Evolutionary conservation across 495 filamentous ascomycete species (phyloP), one percentile per base, ranked within the genome.

Genomic region (Talaromyces proteolyticus): DNA sequence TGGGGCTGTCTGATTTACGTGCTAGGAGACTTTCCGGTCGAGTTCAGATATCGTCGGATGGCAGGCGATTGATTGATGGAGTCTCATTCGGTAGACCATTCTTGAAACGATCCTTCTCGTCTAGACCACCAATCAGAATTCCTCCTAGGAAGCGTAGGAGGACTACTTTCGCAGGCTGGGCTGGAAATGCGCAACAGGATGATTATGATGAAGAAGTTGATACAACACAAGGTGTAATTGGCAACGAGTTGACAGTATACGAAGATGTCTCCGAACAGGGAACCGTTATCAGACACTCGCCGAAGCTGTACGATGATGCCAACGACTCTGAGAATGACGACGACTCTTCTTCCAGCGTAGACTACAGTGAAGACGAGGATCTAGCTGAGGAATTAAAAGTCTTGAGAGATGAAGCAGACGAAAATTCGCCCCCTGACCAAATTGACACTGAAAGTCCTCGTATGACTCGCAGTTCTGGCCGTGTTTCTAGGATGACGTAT

Each of bases 21-120:
- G 77, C 81, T 20, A 77, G 93, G 47, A 83, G 80, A 44, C 63
- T 95, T 12, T 86, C 82, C 22, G 93, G 93, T 21, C 80, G 93
- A 36, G 73, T 86, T 55, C 93, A 96, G 61, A 96, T 96, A 21
- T 82, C 88, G 0, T 51, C 69, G 6, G 84, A 87, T 54, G 93
- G 93, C 19, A 85, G 77, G 59, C 92, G 91, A 63, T 74, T 98
- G 12, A 78, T 94, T 10, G 93, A 98, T 60, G 93, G 93, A 18
- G 77, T 96, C 17, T 76, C 93, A 1, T 97, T 95, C 61, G 93
- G 93, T 6, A 77, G 86, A 40, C 84, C 85, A 5, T 85, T 76
- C 24, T 65, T 89, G 23, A 79, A 77, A 59, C 60, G 72, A 17
- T 64, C 66, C 16, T 73, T 76, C 47, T 56, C 68, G 4, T 65